These are phyloP conservation scores for Prinsepia uniflora DNA, from an alignment of 306 rosid species.

Conservation along the genomic window DNA sequence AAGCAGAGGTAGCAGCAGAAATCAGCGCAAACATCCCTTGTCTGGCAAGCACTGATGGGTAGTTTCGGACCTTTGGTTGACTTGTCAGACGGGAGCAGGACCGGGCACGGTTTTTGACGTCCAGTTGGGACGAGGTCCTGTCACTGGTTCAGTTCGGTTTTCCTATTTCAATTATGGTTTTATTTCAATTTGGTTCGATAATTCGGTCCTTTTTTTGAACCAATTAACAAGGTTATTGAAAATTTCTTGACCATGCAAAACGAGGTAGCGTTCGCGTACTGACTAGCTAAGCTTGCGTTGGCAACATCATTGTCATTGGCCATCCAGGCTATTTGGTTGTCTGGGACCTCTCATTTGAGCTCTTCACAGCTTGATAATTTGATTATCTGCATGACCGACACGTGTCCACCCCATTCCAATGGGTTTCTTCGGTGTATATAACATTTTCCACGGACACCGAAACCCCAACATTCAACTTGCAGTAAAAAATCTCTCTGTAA, in stretches of 20 bases:
- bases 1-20: too few relatives aligned
- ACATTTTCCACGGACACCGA: slow-evolving; percentile 1
- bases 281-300: slow-evolving; percentile 60
- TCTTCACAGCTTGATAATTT: slow-evolving; percentile 15
- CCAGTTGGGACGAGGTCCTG: too few relatives aligned
- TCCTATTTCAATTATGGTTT: too few relatives aligned
- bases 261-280: slow-evolving; percentile 13
- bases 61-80: too few relatives aligned
- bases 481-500: slow-evolving; percentile 14
- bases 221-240: too few relatives aligned
- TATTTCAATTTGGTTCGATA: too few relatives aligned
- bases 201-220: too few relatives aligned
- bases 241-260: slow-evolving; percentile 1
- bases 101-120: too few relatives aligned
- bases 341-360: slow-evolving; percentile 9
- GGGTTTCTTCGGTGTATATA: neutral
- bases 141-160: too few relatives aligned
- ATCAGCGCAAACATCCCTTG: too few relatives aligned
- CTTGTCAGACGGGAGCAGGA: too few relatives aligned
- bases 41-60: too few relatives aligned
- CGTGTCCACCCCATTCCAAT: slow-evolving; percentile 25
- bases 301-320: slow-evolving; percentile 49
- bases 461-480: slow-evolving; percentile 4
- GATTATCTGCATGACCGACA: slow-evolving; percentile 49
- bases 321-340: neutral